Percentiles rank a stretch among this genome's conserved stretches.
Conservation (phyloP, 2,329 filamentous ascomycete species). For the Cadophora luteo-olivacea region DNA sequence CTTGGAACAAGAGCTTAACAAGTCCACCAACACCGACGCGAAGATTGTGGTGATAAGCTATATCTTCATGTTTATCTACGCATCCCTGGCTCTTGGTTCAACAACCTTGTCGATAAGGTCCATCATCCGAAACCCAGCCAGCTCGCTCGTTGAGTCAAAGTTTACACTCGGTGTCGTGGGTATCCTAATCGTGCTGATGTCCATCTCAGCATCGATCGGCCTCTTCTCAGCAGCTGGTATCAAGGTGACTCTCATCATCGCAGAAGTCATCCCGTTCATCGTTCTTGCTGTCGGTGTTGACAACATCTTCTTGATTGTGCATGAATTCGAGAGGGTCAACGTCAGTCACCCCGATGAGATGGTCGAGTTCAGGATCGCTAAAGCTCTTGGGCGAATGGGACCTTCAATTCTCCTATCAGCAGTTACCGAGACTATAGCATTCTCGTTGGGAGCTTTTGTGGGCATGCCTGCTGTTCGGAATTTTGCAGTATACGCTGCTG, state of each 20-base stretch:
- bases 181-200: slow-evolving; percentile 96
- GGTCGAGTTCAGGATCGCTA: slow-evolving; percentile 84
- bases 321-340: slow-evolving; percentile 97
- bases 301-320: slow-evolving; percentile 98
- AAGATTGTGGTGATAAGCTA: slow-evolving; percentile 98
- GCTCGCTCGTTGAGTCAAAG: slow-evolving; percentile 92
- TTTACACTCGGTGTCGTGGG: slow-evolving; percentile 94
- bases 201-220: slow-evolving; percentile 92
- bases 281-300: slow-evolving; percentile 96
- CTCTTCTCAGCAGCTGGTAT: slow-evolving; percentile 91
- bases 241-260: slow-evolving; percentile 96
- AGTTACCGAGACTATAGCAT: slow-evolving; percentile 92
- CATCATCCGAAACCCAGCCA: slow-evolving; percentile 80
- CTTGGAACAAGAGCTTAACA: slow-evolving; percentile 93
- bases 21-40: slow-evolving; percentile 97
- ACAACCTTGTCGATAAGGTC: slow-evolving; percentile 80
- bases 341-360: slow-evolving; percentile 87
- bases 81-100: slow-evolving; percentile 89
- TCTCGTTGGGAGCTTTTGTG: slow-evolving; percentile 89
- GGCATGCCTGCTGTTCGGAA: slow-evolving; percentile 98
- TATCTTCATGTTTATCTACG: slow-evolving; percentile 98
- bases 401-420: slow-evolving; percentile 95
- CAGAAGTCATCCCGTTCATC: slow-evolving; percentile 97
- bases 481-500: slow-evolving; percentile 95
- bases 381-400: slow-evolving; percentile 93